Base-by-base conservation (phyloP, 345 rosid species). In the Eutrema japonicum region DNA sequence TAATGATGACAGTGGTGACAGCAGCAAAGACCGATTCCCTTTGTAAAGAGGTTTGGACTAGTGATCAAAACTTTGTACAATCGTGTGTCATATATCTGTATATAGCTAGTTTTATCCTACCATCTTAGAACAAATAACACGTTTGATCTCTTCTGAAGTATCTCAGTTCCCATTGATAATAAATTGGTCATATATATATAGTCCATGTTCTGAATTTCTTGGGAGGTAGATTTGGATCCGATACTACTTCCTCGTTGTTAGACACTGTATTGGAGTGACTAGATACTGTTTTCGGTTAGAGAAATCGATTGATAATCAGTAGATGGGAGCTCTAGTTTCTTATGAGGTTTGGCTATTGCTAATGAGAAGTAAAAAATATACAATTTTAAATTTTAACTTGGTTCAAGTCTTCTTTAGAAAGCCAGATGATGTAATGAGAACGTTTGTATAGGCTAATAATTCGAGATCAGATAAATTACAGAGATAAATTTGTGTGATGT, bases 11-110 rank as follows among this genome's bases (percentile, higher is more conserved):
- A 88, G 66, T 26, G 81, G 74, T 63, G 87, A 78, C 37, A 42
- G 53, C 40, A 66, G 53, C 54, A 70, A 75, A 13, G 79, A 84
- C 37, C 69, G 18, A 10, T 88, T 82, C 67, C 83, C 78, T 37
- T 56, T 81, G 48, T 86, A 70, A 85, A 68, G 72, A 77, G 82
- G 77, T 59, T 27, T 52, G 76, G 72, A 59, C 16, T 41, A n/a
- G 64, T 77, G 29, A 47, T 14, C 43, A 57, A 26, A 67, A 59
- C 16, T 40, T 36, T 82, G 84, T 85, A 81, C 78, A 86, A 77
- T 73, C 70, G 30, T 64, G 68, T 61, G 72, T 40, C 37, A 72
- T 62, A 45, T 75, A 59, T 73, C 27, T 88, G 80, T 83, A 77
- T 72, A 83, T 84, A 81, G 47, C 16, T 57, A 36, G 50, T n/a